Percentiles rank a stretch among this genome's conserved stretches.
phyloP scores from a whole-genome alignment of 2,329 filamentous ascomycete genomes.

The Phoma sp. region DNA sequence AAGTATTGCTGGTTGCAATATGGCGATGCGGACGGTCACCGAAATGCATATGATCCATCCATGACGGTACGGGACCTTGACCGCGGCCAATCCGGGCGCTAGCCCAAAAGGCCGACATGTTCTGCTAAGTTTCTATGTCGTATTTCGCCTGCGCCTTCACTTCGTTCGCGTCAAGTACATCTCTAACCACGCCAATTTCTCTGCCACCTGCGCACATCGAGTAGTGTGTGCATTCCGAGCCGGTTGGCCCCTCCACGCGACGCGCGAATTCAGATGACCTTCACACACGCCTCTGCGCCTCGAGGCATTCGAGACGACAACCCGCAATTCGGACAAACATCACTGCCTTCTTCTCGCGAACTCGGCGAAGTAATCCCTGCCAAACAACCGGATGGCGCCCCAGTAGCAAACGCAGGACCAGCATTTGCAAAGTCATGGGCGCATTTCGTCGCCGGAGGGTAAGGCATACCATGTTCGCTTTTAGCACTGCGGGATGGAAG shows the following conservation, averaged over 20 bases:
- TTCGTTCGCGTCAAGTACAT: not conserved
- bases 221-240: slow-evolving; percentile 4
- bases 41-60: not conserved
- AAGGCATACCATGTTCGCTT: slow-evolving; percentile 32
- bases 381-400: slow-evolving; percentile 48
- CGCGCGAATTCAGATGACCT: slow-evolving; percentile 39
- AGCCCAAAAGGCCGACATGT: slow-evolving; percentile 4
- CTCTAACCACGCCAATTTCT: not conserved
- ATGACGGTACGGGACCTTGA: not conserved
- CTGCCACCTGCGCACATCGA: not conserved
- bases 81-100: slow-evolving; percentile 5
- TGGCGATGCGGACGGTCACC: not conserved
- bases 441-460: slow-evolving; percentile 91
- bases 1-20: slow-evolving; percentile 7
- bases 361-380: slow-evolving; percentile 62
- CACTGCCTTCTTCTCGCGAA: slow-evolving; percentile 63
- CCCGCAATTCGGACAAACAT: slow-evolving; percentile 34
- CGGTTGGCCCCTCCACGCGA: slow-evolving; percentile 5
- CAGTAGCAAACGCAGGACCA: slow-evolving; percentile 46
- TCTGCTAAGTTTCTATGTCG: not conserved
- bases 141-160: not conserved
- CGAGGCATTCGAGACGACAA: slow-evolving; percentile 36
- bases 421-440: slow-evolving; percentile 79
- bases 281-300: slow-evolving; percentile 41
- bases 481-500: slow-evolving; percentile 29